A percentile compares a stretch with the other conserved stretches of the same genome.
These are phyloP conservation scores for Ammopiptanthus mongolicus DNA, from an alignment of 306 rosid species.

Conservation along the genomic window DNA sequence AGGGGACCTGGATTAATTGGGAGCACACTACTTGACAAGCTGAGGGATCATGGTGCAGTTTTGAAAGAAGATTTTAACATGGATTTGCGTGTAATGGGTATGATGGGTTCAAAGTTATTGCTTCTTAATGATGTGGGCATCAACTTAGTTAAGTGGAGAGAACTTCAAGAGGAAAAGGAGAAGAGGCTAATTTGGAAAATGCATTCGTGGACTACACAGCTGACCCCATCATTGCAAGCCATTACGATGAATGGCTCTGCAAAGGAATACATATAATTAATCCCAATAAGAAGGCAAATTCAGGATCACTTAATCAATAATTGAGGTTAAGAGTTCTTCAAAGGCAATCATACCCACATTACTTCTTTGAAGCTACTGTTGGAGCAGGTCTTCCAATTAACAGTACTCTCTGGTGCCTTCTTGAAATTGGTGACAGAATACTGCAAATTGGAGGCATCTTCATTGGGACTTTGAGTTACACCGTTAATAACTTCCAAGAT, in stretches of 20 bases:
- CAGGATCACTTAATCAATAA: slow-evolving; percentile 85
- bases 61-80: not conserved
- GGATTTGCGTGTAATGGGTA: slow-evolving; percentile 88
- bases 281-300: slow-evolving; percentile 81
- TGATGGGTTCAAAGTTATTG: slow-evolving; percentile 59
- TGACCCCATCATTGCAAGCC: slow-evolving; percentile 56
- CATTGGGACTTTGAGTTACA: slow-evolving; percentile 85
- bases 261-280: slow-evolving; percentile 76
- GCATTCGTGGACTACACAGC: slow-evolving; percentile 86
- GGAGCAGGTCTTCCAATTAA: slow-evolving; percentile 92
- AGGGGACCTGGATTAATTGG: slow-evolving; percentile 98
- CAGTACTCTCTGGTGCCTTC: slow-evolving; percentile 70
- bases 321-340: slow-evolving; percentile 74
- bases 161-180: slow-evolving; percentile 45
- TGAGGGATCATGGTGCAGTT: slow-evolving; percentile 88
- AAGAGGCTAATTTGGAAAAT: slow-evolving; percentile 54
- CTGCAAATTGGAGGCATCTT: slow-evolving; percentile 78
- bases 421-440: slow-evolving; percentile 83
- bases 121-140: slow-evolving; percentile 43
- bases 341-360: slow-evolving; percentile 75
- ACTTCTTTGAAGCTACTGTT: slow-evolving; percentile 91
- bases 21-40: slow-evolving; percentile 86
- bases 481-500: slow-evolving; percentile 61
- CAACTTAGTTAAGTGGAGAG: slow-evolving; percentile 59
- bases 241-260: slow-evolving; percentile 56